A percentile compares a stretch with the other conserved stretches of the same genome.
Conservation (phyloP, 208 protist species). For the Porcisia deanei region DNA sequence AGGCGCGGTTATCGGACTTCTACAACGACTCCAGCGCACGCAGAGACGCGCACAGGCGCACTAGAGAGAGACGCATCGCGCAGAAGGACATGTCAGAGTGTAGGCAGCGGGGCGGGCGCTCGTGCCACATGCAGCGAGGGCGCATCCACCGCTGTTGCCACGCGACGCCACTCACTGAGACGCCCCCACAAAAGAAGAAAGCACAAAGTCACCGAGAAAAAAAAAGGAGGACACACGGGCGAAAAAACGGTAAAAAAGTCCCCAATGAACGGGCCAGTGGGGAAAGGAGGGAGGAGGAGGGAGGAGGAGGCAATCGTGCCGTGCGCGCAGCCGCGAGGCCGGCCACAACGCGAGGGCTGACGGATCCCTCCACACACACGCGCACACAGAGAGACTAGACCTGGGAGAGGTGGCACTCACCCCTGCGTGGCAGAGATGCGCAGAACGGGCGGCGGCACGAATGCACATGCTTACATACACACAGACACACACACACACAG, state of each 20-base stretch:
- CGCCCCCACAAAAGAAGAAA: neutral
- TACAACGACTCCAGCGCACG: neutral
- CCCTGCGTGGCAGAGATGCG: neutral
- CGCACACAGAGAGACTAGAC: neutral
- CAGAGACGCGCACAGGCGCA: neutral
- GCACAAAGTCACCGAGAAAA: neutral
- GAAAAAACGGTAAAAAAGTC: too few species aligned
- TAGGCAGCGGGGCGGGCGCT: neutral
- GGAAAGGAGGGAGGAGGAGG: too few species aligned
- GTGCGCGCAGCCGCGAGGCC: neutral
- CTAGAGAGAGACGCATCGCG: slow-evolving; percentile 5
- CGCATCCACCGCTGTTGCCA: slow-evolving; percentile 4
- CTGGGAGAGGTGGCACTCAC: neutral
- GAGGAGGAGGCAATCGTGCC: neutral
- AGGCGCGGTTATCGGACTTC: neutral
- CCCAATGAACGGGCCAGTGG: too few species aligned
- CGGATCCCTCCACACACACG: neutral
- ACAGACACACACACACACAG: neutral
- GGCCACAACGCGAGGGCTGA: neutral
- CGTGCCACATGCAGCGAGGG: neutral
- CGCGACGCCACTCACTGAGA: slow-evolving; percentile 2
- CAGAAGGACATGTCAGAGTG: neutral
- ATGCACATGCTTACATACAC: neutral
- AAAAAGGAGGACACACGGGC: neutral
- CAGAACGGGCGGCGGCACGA: neutral